A percentile compares a stretch with the other conserved stretches of the same genome.
Evolutionary conservation across 176 grass and related monocot species (phyloP).

Genomic region (Rhynchospora tenuis): DNA sequence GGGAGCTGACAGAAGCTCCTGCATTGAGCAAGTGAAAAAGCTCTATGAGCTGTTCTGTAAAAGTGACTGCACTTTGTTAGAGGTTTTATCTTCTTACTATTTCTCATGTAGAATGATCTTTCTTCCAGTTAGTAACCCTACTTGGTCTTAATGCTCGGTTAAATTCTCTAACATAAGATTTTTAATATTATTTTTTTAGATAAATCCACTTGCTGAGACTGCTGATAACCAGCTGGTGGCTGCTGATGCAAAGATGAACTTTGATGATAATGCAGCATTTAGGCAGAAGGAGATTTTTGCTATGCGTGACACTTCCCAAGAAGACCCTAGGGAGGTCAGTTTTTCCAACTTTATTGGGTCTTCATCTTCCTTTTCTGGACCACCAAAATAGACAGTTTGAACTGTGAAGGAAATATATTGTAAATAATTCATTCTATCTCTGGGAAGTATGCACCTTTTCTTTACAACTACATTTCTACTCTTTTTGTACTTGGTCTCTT

Average conservation of each 20-base stretch:
- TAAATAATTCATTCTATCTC: background rate
- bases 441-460: no score
- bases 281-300: conserved; percentile 94
- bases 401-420: background rate
- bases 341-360: background rate
- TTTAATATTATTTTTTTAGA: conserved; percentile 51
- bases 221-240: conserved; percentile 83
- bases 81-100: conserved; percentile 40
- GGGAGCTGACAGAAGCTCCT: conserved; percentile 69
- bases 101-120: background rate
- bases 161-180: conserved; percentile 1
- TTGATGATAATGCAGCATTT: conserved; percentile 96
- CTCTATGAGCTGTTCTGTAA: conserved; percentile 88
- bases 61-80: conserved; percentile 76
- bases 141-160: background rate
- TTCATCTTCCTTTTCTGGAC: background rate
- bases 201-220: conserved; percentile 96
- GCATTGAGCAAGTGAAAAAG: conserved; percentile 98
- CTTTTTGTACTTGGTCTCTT: no score
- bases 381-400: background rate
- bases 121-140: background rate
- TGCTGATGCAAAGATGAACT: conserved; percentile 99
- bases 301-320: conserved; percentile 86
- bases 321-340: conserved; percentile 90
- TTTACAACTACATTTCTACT: no score